Percentiles rank a stretch among this genome's conserved stretches.
Conservation (phyloP, 75 land plant genomes). For the Larix kaempferi region DNA sequence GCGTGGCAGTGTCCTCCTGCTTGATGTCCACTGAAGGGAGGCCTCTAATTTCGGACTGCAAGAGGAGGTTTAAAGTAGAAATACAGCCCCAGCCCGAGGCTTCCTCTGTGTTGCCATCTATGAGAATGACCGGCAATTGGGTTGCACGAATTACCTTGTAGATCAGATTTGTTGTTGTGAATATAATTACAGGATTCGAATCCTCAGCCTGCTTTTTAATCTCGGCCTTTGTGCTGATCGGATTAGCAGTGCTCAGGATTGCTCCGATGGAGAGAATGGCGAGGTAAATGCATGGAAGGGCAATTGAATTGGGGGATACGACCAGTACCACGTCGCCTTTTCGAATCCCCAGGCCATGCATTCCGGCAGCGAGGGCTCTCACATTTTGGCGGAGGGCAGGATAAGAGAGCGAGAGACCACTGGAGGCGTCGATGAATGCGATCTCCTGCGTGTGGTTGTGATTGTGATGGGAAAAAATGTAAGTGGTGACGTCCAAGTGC, state of each 20-base stretch:
- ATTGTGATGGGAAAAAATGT: conserved; percentile 44
- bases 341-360: conserved; percentile 43
- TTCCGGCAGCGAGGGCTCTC: conserved; percentile 49
- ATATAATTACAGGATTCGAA: conserved; percentile 51
- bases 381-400: conserved; percentile 59
- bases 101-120: not conserved
- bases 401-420: conserved; percentile 60
- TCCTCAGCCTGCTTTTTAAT: conserved; percentile 73
- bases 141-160: conserved; percentile 41
- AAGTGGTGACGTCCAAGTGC: conserved; percentile 48
- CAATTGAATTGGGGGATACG: conserved; percentile 84
- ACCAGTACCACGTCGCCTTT: conserved; percentile 74
- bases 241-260: conserved; percentile 88
- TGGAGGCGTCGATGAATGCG: conserved; percentile 78
- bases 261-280: conserved; percentile 81
- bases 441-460: conserved; percentile 32
- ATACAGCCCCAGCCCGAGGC: too few relatives aligned
- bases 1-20: conserved; percentile 67
- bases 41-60: not conserved
- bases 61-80: too few relatives aligned
- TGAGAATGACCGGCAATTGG: conserved; percentile 10
- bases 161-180: conserved; percentile 40
- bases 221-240: conserved; percentile 78
- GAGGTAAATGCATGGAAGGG: conserved; percentile 72
- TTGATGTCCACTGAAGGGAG: conserved; percentile 1